Conservation (phyloP, 2,329 filamentous ascomycete species). For the Sporothrix sp. region DNA sequence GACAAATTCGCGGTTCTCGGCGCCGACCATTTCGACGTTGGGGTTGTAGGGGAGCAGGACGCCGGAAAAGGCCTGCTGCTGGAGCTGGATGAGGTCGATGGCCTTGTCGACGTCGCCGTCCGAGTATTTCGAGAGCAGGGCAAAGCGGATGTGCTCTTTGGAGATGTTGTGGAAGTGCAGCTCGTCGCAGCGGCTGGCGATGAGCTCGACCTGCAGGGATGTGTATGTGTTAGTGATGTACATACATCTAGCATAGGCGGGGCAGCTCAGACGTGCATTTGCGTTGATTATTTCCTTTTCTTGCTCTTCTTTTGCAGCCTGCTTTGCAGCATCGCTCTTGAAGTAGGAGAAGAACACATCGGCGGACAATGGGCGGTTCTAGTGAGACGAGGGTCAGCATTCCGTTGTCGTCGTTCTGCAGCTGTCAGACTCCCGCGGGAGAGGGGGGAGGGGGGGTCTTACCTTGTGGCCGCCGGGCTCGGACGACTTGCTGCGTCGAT, state of each 20-base stretch:
- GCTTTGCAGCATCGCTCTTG: constrained; percentile 48
- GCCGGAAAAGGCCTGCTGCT: constrained; percentile 73
- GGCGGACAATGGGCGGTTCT: constrained; percentile 44
- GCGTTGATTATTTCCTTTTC: constrained; percentile 28
- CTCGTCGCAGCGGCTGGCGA: constrained; percentile 32
- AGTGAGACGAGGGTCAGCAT: constrained; percentile 4
- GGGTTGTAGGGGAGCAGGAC: constrained; percentile 67
- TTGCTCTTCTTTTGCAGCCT: constrained; percentile 44
- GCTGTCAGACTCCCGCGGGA: not conserved
- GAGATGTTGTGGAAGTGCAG: constrained; percentile 37
- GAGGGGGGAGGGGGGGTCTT: constrained; percentile 8
- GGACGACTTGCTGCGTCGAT: constrained; percentile 46
- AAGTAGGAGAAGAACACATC: constrained; percentile 56
- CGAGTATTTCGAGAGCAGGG: constrained; percentile 52
- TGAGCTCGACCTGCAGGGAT: constrained; percentile 30
- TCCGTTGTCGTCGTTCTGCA: not conserved
- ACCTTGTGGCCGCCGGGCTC: constrained; percentile 44
- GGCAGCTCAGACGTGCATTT: constrained; percentile 9
- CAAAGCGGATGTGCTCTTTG: constrained; percentile 48
- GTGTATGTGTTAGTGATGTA: not conserved
- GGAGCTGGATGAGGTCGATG: constrained; percentile 64
- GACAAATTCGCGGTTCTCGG: constrained; percentile 73
- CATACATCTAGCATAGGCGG: not conserved
- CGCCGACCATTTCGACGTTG: constrained; percentile 63
- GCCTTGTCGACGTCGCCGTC: constrained; percentile 64